Percentiles rank a stretch among this genome's conserved stretches.
phyloP scores from a whole-genome alignment of 495 filamentous ascomycete species.

The Chaetomium cochliodes region DNA sequence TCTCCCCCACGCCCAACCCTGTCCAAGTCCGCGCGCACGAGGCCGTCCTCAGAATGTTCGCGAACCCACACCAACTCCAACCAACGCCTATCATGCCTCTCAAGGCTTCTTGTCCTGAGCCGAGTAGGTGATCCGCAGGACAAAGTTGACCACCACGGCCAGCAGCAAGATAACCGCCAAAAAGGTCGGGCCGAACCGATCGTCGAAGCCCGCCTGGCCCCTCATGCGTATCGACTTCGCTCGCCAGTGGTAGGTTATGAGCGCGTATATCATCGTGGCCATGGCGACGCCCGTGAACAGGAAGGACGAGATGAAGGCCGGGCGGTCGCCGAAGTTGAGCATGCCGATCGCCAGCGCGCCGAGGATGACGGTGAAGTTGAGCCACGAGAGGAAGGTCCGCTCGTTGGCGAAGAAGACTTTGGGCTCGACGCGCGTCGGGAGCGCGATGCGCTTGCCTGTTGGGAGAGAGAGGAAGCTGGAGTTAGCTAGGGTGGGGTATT shows the following conservation, averaged over 20 bases:
- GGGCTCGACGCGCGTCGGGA: conserved; percentile 95
- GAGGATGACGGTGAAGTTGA: conserved; percentile 98
- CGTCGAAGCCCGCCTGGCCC: conserved; percentile 94
- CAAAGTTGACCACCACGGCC: conserved; percentile 91
- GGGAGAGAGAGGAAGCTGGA: conserved; percentile 10
- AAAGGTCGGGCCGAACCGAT: conserved; percentile 88
- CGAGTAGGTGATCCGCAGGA: conserved; percentile 69
- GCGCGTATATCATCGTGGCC: conserved; percentile 91
- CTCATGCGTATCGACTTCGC: conserved; percentile 87
- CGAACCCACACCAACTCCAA: background rate
- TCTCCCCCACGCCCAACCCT: background rate
- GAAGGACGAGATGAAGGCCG: conserved; percentile 86
- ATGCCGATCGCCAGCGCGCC: conserved; percentile 93
- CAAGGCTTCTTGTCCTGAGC: conserved; percentile 37
- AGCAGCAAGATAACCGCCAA: conserved; percentile 78
- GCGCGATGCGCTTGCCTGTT: conserved; percentile 95
- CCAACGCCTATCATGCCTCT: background rate
- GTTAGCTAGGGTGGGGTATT: background rate
- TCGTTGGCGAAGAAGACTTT: conserved; percentile 99
- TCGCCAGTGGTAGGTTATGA: conserved; percentile 94
- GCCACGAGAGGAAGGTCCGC: conserved; percentile 97
- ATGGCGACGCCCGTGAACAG: conserved; percentile 95
- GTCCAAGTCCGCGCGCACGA: background rate
- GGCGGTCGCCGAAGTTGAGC: conserved; percentile 93
- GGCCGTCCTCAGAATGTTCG: background rate